Base-by-base conservation (phyloP, 2,329 filamentous ascomycete species). In the Ophiocordyceps sinensis region DNA sequence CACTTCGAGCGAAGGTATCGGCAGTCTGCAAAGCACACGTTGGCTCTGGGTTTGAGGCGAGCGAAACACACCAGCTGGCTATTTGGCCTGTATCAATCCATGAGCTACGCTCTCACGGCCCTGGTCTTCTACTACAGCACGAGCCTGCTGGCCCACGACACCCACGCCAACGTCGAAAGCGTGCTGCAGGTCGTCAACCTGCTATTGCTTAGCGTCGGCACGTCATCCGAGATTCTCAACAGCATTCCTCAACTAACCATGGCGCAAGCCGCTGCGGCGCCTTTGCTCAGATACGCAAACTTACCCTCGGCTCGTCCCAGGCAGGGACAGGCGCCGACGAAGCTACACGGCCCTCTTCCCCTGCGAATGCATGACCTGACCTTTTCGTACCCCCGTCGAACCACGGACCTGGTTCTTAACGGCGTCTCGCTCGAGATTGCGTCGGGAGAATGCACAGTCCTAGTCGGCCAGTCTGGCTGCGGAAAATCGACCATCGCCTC, bases 401-500 rank as follows among this genome's bases (percentile, higher is more conserved):
- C 68, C 0, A 57, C 64, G 1, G 63, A 64, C 0, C 53, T 56
- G 1, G 73, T 85, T 0, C 65, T 95, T 2, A 66, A 67, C 10
- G 64, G 74, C 19, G 57, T 94, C n/a, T 77, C 68, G n/a, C 63
- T 94, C 8, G 64, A 60, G 0, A 73, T 95, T 40, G 55, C 66
- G 1, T 58, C 71, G 0, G 77, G 79, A 19, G 76, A 73, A 4
- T 83, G 76, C 48, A 79, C 79, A 0, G 86, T 85, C 3, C 76
- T 96, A 17, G 86, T 93, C 2, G 88, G 89, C 1, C 64, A 74
- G 1, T 94, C 87, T 0, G 89, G 91, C 0, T 85, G 82, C n/a
- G 89, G 91, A 1, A 96, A 98, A 62, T 88, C 82, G 13, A 95
- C 89, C 0, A 69, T 95, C 30, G 71, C 82, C 1, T 75, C 82